Base-by-base conservation (phyloP, 345 rosid species). In the Microthlaspi erraticum region DNA sequence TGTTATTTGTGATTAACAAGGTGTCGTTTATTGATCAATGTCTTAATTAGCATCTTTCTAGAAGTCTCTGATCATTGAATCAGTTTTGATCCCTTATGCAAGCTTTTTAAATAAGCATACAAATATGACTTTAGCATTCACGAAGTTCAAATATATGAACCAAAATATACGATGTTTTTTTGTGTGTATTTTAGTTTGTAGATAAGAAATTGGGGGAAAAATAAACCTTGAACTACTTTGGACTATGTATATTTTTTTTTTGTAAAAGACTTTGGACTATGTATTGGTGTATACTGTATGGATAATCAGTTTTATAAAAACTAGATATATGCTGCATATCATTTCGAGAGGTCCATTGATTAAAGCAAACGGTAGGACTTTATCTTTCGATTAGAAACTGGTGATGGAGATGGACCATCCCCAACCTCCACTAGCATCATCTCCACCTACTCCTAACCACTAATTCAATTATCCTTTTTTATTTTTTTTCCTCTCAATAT, bases 381-480 rank as follows among this genome's bases (percentile, higher is more conserved):
- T 75, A n/a, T n/a, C n/a, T n/a, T n/a, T n/a, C n/a, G 18, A 51
- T 36, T 45, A 53, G 81, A 31, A 74, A 59, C 26, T 32, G 54
- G 41, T 38, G 74, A 75, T 68, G n/a, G n/a, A n/a, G n/a, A n/a
- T n/a, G 70, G 79, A 61, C 74, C 69, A 55, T 68, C 51, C 56
- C 49, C 68, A 68, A 68, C 75, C 73, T 51, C 70, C 81, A 48
- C 80, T 67, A 14, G 52, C 89, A 80, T 26, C 81, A 65, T 83
- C 95, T 76, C 59, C 55, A 91, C 97, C 92, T 33, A 91, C 87
- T 83, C 79, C 80, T 76, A 84, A 72, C 95, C 87, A 87, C 95
- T 82, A 44, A 46, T 10, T 37, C 48, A 49, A 26, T 68, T 68
- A 34, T 60, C n/a, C 11, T 10, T 67, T 36, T 59, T 52, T 5